These are phyloP conservation scores for Leishmania tropica DNA, from an alignment of 208 protist genomes.

Conservation along the genomic window DNA sequence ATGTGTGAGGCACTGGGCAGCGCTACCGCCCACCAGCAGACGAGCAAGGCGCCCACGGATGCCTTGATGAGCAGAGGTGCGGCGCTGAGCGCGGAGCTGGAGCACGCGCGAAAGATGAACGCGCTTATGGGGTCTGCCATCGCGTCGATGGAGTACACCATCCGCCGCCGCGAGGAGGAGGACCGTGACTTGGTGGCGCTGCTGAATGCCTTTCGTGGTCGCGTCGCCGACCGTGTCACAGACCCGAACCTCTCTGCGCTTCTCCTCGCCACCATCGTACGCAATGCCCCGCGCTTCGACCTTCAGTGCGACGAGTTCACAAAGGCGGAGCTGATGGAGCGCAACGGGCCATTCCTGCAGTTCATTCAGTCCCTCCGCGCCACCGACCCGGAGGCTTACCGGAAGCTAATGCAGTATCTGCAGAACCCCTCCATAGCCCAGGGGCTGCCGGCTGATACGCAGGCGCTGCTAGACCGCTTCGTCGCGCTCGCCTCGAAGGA, in stretches of 20 bases:
- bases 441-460: slow-evolving; percentile 33
- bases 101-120: slow-evolving; percentile 47
- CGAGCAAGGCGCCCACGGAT: slow-evolving; percentile 35
- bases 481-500: slow-evolving; percentile 55
- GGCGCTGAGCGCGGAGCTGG: slow-evolving; percentile 36
- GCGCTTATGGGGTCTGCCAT: slow-evolving; percentile 53
- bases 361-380: slow-evolving; percentile 66
- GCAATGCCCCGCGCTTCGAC: slow-evolving; percentile 73
- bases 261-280: slow-evolving; percentile 68
- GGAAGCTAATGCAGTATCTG: slow-evolving; percentile 70
- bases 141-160: slow-evolving; percentile 81
- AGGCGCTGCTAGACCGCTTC: slow-evolving; percentile 50
- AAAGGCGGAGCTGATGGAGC: slow-evolving; percentile 53
- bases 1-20: slow-evolving; percentile 47
- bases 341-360: slow-evolving; percentile 68
- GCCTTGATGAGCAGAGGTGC: slow-evolving; percentile 32
- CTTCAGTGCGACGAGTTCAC: slow-evolving; percentile 66
- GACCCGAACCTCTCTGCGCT: slow-evolving; percentile 70
- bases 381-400: slow-evolving; percentile 58
- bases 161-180: slow-evolving; percentile 79
- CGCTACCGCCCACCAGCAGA: slow-evolving; percentile 7
- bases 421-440: slow-evolving; percentile 35
- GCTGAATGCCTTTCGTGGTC: slow-evolving; percentile 72
- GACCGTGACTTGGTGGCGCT: slow-evolving; percentile 71
- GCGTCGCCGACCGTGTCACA: slow-evolving; percentile 56